Base-by-base conservation (phyloP, 495 filamentous ascomycete genomes). In the Xylaria acuta region DNA sequence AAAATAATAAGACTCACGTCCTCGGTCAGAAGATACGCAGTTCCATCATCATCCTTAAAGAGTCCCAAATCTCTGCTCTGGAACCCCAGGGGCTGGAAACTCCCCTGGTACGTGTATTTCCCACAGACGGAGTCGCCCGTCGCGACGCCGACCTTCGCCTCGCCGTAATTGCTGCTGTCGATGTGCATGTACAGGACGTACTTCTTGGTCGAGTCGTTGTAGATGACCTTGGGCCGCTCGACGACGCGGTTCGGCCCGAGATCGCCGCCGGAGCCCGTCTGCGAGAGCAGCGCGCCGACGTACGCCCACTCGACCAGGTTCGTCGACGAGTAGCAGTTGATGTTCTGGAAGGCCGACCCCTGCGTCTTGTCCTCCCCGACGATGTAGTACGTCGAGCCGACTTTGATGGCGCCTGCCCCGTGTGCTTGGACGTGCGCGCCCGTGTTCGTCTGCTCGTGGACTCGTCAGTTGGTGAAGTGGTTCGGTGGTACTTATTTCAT, bases 141-240 rank as follows among this genome's bases (percentile, higher is more conserved):
- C 0, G 90, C 90, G 43, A 92, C 90, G 4, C 88, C 90, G 0
- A 88, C 87, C 69, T 87, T 89, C 12, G 90, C 90, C 41, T 92
- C 90, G 1, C 84, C 86, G 70, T 92, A 92, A 73, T 79, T 86
- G 45, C 82, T 83, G 49, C 80, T 85, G 73, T 92, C 90, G 73
- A 92, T 90, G 74, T 92, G 90, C 86, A 92, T 86, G 84, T 88
- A 92, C 32, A 88, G 74, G 41, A 89, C 86, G 71, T 87, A 90
- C 65, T 88, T 84, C 8, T 70, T 62, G 0, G 88, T 89, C 34
- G 78, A 78, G 40, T 84, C 83, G 54, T 91, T 90, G 73, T 86
- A 88, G 0, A 90, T 84, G 4, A 92, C 86, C 80, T 92, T 92
- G 8, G 91, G 91, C 41, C 91, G 77, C 76, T 93, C 90, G 0